Evolutionary conservation across 805 yeast species (phyloP).

Genomic region (Kluyveromyces lactis): DNA sequence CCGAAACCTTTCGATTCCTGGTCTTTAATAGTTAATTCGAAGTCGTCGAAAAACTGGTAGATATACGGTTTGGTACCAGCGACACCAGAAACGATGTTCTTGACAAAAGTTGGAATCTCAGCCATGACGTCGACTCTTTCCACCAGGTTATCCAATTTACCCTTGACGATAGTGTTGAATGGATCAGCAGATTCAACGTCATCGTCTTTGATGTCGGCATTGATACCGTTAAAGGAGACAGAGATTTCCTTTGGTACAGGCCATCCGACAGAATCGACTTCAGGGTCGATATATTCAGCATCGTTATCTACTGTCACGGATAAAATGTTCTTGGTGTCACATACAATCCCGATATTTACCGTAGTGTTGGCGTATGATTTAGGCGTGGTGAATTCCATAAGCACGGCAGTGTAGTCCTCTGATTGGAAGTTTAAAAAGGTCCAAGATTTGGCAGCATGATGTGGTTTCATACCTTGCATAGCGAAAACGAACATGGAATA

Average conservation of each 20-base stretch:
- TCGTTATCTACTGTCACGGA: conserved; percentile 60
- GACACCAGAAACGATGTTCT: conserved; percentile 86
- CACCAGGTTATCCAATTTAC: conserved; percentile 52
- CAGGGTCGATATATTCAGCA: conserved; percentile 47
- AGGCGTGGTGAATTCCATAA: conserved; percentile 96
- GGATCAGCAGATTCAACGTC: conserved; percentile 26
- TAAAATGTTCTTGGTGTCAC: conserved; percentile 54
- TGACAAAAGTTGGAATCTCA: conserved; percentile 90
- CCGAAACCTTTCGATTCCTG: conserved; percentile 21
- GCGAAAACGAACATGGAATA: conserved; percentile 88
- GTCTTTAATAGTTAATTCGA: conserved; percentile 17
- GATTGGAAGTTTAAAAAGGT: conserved; percentile 88
- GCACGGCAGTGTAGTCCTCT: conserved; percentile 58
- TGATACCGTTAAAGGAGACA: conserved; percentile 48
- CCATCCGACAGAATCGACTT: conserved; percentile 84
- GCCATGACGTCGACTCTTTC: conserved; percentile 98
- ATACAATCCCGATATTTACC: conserved; percentile 71
- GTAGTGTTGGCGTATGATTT: conserved; percentile 75
- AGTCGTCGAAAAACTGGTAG: conserved; percentile 71
- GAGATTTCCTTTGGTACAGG: conserved; percentile 65
- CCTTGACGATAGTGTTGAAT: conserved; percentile 45
- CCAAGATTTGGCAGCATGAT: conserved; percentile 97
- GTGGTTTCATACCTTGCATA: conserved; percentile 97
- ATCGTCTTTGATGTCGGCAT: conserved; percentile 37
- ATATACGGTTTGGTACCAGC: conserved; percentile 96